Base-by-base conservation (phyloP, 2,329 filamentous ascomycete genomes). In the Grosmannia huntii region DNA sequence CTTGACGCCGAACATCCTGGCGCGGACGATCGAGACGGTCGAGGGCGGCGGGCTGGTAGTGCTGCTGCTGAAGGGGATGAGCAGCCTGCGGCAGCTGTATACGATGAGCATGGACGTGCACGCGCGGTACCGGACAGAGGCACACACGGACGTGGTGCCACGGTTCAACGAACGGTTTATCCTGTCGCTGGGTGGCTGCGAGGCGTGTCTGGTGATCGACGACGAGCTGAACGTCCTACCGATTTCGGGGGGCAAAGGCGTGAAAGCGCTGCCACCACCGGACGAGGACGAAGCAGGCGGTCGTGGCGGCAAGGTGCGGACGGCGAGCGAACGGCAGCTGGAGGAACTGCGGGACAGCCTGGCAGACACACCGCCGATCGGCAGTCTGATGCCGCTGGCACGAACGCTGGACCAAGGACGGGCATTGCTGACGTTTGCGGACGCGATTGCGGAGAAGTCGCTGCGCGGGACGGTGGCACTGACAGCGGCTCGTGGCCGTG, bases 91-190 rank as follows among this genome's bases (percentile, higher is more conserved):
- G 73, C 94, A 99, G 75, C 82, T 99, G 1, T 99, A 97, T 74
- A 95, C 90, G 53, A 72, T 99, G 68, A 91, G 89, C 33, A 99
- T 99, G 95, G 95, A 99, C 68, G 88, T 97, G 55, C 95, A 99
- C 74, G 90, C 91, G 57, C 82, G 94, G 69, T 99, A 97, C 75
- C 83, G 94, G 60, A 99, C 94, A 23, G 95, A 99, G 72, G 94
- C 94, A 2, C 90, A 99, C 70, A 85, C 87, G 63, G 94, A 99
- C 72, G 92, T 99, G 46, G 87, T 92, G 46, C 91, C 94, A 54
- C 82, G 94, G 60, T 99, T 99, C 79, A 99, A 99, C 73, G 94
- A 99, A 75, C 85, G 94, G 21, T 99, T 99, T 69, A 89, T 99
- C 28, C 76, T 99, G 57, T 97, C 94, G 0, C 79, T 99, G 10